Conservation (phyloP, 2,329 filamentous ascomycete genomes). For the Colletotrichum orchidophilum region DNA sequence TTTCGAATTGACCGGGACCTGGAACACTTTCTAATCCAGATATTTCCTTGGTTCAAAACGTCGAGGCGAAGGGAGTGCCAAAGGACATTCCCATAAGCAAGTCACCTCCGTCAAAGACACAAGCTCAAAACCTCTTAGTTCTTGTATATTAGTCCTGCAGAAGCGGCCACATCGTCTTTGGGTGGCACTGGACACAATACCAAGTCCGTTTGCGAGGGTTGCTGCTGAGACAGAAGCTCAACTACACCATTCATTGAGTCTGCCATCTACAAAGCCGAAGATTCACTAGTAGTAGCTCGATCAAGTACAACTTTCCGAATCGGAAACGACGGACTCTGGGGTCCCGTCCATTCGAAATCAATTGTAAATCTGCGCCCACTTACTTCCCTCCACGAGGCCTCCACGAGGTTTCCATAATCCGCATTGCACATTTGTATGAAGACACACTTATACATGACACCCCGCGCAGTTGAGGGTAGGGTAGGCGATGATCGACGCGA, state of each 20-base stretch:
- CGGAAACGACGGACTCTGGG: neutral
- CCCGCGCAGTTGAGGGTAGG: neutral
- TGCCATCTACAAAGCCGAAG: neutral
- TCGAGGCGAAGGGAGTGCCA: neutral
- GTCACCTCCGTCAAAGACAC: neutral
- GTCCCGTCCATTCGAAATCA: neutral
- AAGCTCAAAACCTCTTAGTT: neutral
- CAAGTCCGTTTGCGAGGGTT: neutral
- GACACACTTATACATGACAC: neutral
- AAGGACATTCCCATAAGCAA: neutral
- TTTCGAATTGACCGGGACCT: neutral
- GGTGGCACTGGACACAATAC: neutral
- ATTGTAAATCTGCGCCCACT: neutral
- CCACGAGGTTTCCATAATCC: neutral
- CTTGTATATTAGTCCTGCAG: neutral
- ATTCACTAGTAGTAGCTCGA: neutral
- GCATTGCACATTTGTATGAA: neutral
- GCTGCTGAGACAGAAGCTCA: neutral
- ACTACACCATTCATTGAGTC: neutral
- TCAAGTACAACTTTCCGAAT: neutral
- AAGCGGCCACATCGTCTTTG: too few species aligned
- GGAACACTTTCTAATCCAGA: neutral
- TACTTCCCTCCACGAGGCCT: neutral
- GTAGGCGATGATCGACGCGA: conserved; percentile 25
- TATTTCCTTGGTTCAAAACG: neutral